Evolutionary conservation across 2,329 filamentous ascomycete species (phyloP).

Genomic region (Colletotrichum destructivum): DNA sequence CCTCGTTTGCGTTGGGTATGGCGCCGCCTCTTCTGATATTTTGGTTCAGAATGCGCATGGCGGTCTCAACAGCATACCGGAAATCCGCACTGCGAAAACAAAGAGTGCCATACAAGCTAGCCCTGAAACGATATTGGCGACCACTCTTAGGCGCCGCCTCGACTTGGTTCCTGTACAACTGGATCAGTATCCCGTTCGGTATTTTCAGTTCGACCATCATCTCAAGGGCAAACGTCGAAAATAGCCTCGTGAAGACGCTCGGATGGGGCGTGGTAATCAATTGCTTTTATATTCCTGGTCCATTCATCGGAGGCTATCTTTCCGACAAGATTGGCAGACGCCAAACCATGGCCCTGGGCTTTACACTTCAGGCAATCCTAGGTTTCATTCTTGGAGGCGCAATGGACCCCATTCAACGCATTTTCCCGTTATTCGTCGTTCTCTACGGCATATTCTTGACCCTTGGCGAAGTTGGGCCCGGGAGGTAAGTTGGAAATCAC

Average conservation of each 20-base stretch:
- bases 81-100: conserved; percentile 63
- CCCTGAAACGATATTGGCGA: conserved; percentile 63
- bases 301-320: conserved; percentile 62
- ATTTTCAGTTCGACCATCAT: conserved; percentile 70
- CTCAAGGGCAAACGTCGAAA: conserved; percentile 55
- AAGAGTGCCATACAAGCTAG: conserved; percentile 62
- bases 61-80: conserved; percentile 64
- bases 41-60: conserved; percentile 68
- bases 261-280: conserved; percentile 64
- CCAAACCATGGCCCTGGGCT: conserved; percentile 67
- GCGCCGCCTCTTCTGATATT: conserved; percentile 66
- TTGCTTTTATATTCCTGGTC: conserved; percentile 65
- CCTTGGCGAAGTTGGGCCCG: conserved; percentile 66
- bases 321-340: conserved; percentile 65
- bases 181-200: conserved; percentile 68
- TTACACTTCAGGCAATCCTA: conserved; percentile 59
- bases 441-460: conserved; percentile 66
- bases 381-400: conserved; percentile 67
- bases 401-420: conserved; percentile 57
- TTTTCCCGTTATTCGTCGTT: conserved; percentile 66
- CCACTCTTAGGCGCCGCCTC: conserved; percentile 63
- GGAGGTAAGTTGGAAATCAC: conserved; percentile 50
- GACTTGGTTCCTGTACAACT: conserved; percentile 70
- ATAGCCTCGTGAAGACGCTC: conserved; percentile 59
- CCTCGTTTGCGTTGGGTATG: conserved; percentile 64